Evolutionary conservation across 805 yeast genomes (phyloP), one percentile per base, ranked within the genome.

Genomic region (Groenewaldozyma salmanticensis): DNA sequence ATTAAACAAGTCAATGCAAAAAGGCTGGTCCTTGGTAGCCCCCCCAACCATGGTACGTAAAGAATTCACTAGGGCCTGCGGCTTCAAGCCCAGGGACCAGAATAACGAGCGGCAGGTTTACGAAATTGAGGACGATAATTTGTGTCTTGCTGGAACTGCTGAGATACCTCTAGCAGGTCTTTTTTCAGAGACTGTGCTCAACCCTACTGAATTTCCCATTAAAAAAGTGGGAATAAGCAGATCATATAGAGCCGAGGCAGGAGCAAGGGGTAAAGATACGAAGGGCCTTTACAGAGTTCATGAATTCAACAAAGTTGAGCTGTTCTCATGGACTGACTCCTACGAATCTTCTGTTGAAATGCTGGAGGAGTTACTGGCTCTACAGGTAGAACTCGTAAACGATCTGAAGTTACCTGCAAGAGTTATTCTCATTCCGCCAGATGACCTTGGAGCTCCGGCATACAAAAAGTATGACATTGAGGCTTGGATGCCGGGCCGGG

Each of bases 401-500:
- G 77, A 76, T 2, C 65, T 92, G 13, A 96, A 95, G 0, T 64
- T 92, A 3, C 69, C 75, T 17, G 94, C 95, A 2, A 76, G 86
- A 47, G 82, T 90, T 19, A 65, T 92, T 21, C 75, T 82, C 46
- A 86, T 92, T 87, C 96, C 96, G 0, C 77, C 80, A 20, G 76
- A 81, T 47, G 98, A 92, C 57, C 64, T 92, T 39, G 98, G 98
- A 0, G 80, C 95, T 0, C 95, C 98, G 1, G 97, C 97, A 0
- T 76, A 71, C 60, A 79, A 82, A 54, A 92, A 92, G 58, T 85
- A 78, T 57, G 98, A 92, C 52, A 84, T 88, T 43, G 98, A 92
- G 61, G 95, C 88, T 0, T 85, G 95, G 87, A 90, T 92, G 97
- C 97, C 97, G 0, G 96, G 97, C 2, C 74, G 96, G 52, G 88